Evolutionary conservation across 768 basidiomycete genomes (phyloP).

Genomic region (Rhodotorula graminis): DNA sequence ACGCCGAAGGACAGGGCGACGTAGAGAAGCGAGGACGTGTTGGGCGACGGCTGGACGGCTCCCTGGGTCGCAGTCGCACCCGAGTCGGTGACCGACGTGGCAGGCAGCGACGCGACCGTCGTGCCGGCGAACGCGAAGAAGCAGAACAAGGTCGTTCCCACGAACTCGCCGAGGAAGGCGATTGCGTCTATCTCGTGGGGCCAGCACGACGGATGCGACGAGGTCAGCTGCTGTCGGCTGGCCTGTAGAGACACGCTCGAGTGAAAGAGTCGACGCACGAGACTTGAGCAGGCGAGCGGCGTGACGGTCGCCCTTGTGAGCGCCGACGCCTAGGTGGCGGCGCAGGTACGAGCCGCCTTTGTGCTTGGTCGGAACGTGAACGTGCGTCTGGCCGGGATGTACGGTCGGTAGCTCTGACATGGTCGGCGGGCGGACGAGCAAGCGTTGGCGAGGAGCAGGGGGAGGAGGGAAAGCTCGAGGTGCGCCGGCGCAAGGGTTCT

Average conservation of each 20-base stretch:
- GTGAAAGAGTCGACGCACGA: background rate
- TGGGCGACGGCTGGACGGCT: slow-evolving; percentile 20
- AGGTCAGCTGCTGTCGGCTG: too few species aligned
- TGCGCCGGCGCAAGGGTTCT: too few species aligned
- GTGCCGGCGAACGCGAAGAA: background rate
- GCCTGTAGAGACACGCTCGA: too few species aligned
- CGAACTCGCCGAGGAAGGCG: slow-evolving; percentile 20
- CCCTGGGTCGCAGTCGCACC: slow-evolving; percentile 5
- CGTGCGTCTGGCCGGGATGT: slow-evolving; percentile 9
- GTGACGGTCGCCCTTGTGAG: slow-evolving; percentile 17
- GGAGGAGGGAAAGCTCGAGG: too few species aligned
- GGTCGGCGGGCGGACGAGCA: too few species aligned
- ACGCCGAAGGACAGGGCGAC: slow-evolving; percentile 17
- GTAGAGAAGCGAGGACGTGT: slow-evolving; percentile 4
- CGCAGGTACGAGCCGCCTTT: slow-evolving; percentile 10
- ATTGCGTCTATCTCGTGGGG: background rate
- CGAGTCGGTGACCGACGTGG: background rate
- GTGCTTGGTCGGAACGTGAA: slow-evolving; percentile 7
- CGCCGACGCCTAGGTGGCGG: slow-evolving; percentile 14
- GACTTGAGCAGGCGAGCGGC: slow-evolving; percentile 19
- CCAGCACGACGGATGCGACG: too few species aligned
- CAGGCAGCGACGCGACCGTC: background rate
- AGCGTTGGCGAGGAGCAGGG: too few species aligned
- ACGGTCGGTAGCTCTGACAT: too few species aligned
- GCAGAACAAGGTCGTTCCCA: slow-evolving; percentile 7